These are phyloP conservation scores for Boehmeria nivea DNA, from an alignment of 306 rosid species.

Conservation along the genomic window DNA sequence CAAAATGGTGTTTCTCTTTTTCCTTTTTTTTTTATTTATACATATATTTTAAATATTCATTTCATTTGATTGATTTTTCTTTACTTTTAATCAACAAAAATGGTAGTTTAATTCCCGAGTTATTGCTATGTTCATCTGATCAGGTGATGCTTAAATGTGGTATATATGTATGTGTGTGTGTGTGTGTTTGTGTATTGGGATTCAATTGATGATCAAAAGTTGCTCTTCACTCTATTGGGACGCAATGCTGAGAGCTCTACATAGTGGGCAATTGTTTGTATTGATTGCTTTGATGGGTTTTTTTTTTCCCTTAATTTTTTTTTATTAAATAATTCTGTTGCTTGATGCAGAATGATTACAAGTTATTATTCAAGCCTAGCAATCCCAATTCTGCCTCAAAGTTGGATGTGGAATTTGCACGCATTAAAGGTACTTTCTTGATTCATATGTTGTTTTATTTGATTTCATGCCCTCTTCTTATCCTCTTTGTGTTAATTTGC, in stretches of 20 bases:
- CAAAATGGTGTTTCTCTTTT: constrained; percentile 50
- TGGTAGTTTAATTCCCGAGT: no score
- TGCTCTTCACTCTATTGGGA: not conserved
- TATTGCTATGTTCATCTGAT: no score
- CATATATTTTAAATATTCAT: not conserved
- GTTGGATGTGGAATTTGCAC: constrained; percentile 59
- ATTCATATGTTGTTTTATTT: not conserved
- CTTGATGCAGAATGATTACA: constrained; percentile 58
- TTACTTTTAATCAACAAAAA: not conserved
- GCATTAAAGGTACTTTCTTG: constrained; percentile 43
- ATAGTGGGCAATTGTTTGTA: no score
- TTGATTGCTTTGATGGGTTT: not conserved
- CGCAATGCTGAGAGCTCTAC: no score
- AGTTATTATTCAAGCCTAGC: constrained; percentile 54
- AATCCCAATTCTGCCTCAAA: constrained; percentile 59
- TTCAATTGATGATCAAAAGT: not conserved
- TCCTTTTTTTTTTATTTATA: no score
- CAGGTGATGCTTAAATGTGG: no score
- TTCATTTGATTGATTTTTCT: not conserved
- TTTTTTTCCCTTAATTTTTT: not conserved
- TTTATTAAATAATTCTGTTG: constrained; percentile 2
- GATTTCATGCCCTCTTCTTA: not conserved
- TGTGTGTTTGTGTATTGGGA: not conserved
- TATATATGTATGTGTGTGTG: no score
- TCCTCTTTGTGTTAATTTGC: not conserved